Evolutionary conservation across 495 filamentous ascomycete species (phyloP), one percentile per base, ranked within the genome.

Genomic region (Podospora sp.): DNA sequence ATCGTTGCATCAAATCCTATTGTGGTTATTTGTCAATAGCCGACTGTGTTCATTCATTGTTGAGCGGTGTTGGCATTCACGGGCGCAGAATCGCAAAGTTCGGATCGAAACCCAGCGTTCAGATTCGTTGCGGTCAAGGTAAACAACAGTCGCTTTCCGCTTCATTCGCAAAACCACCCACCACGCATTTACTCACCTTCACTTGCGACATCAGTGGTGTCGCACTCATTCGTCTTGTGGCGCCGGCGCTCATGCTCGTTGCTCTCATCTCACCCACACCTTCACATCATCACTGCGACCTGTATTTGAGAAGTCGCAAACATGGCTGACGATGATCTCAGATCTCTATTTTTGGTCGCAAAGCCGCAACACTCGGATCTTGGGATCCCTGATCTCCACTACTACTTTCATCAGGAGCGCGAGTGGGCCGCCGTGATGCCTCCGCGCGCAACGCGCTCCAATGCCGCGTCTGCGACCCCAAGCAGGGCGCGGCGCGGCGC

Each of bases 341-440:
- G 61, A 2, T 14, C 40, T 25, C 18, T 29, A 6, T 16, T 49
- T 35, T 20, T 26, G 16, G 49, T 25, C 22, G 18, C n/a, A 21
- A 20, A 26, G 26, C 2, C 26, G 26, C 26, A 29, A 5, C 22
- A 57, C 6, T 57, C 53, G 53, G 22, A 57, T 57, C 35, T 66
- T 21, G 64, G 6, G 50, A 26, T 60, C 59, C 16, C 6, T 33
- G 25, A 50, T 0, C 51, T 24, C 35, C 36, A 50, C 16, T 35
- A 50, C 16, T 35, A 40, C 51, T 59, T 24, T 51, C 53, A 36
- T 22, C 65, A 46, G 57, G 12, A 46, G 40, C 40, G 21, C n/a
- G 52, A 55, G 52, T 55, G 52, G 52, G 52, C 8, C n/a, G 20
- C n/a, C 24, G 52, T 22, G 7, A 76, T 76, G 74, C 62, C 72